Percentiles rank a stretch among this genome's conserved stretches.
These are phyloP conservation scores for Aspergillus sp. DNA, from an alignment of 2,329 filamentous ascomycete species.

Conservation along the genomic window DNA sequence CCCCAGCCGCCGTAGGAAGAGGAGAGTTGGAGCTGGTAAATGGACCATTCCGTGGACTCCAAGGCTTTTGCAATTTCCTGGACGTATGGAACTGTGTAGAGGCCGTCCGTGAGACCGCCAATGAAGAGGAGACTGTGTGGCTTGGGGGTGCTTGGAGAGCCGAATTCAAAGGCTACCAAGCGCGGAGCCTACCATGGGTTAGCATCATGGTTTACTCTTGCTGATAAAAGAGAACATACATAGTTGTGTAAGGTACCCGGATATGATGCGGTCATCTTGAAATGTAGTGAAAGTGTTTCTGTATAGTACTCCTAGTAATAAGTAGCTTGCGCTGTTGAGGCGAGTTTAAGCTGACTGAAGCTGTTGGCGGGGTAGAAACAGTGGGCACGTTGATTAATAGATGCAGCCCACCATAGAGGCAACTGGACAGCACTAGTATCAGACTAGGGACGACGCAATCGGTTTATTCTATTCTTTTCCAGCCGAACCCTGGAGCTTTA, in stretches of 20 bases:
- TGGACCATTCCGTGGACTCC: constrained; percentile 50
- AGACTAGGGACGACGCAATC: background rate
- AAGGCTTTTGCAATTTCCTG: constrained; percentile 50
- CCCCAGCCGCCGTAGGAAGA: constrained; percentile 59
- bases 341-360: background rate
- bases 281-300: background rate
- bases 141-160: constrained; percentile 26
- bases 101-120: constrained; percentile 59
- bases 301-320: background rate
- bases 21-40: constrained; percentile 52
- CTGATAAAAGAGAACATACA: constrained; percentile 23
- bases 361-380: background rate
- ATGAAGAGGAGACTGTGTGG: constrained; percentile 57
- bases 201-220: constrained; percentile 4
- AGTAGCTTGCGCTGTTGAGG: background rate
- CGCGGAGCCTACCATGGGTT: constrained; percentile 31
- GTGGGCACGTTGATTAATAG: background rate
- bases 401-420: background rate
- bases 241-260: constrained; percentile 38
- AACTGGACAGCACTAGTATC: background rate
- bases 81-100: constrained; percentile 56
- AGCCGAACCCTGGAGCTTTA: background rate
- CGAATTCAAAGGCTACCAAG: constrained; percentile 45
- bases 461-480: background rate
- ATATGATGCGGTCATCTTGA: constrained; percentile 23